phyloP scores from a whole-genome alignment of 768 basidiomycete species.

The Mycena maculata region DNA sequence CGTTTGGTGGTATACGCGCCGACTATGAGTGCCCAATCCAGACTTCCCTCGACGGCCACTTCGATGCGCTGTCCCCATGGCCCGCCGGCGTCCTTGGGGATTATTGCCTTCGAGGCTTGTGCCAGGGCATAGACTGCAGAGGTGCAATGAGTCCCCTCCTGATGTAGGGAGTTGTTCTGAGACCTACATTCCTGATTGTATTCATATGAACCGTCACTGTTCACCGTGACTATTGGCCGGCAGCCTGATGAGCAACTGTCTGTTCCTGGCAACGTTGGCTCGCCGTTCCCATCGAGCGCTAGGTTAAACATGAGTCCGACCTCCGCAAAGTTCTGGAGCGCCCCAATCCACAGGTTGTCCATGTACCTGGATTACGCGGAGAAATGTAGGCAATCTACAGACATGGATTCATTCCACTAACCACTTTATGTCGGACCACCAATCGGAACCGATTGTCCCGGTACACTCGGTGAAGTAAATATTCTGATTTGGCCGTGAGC shows the following conservation, averaged over 20 bases:
- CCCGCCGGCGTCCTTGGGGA: constrained; percentile 77
- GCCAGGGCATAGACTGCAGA: constrained; percentile 70
- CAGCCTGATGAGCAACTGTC: constrained; percentile 73
- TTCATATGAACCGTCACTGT: constrained; percentile 69
- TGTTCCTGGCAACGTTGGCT: constrained; percentile 73
- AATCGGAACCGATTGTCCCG: constrained; percentile 61
- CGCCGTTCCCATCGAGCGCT: constrained; percentile 72
- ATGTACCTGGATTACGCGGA: constrained; percentile 68
- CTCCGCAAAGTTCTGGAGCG: constrained; percentile 68
- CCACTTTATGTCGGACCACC: constrained; percentile 82
- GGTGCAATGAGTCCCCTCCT: neutral
- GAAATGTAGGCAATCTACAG: too few species aligned
- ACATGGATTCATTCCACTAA: constrained; percentile 83
- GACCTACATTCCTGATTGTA: constrained; percentile 74
- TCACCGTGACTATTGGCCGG: constrained; percentile 74
- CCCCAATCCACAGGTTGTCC: constrained; percentile 64
- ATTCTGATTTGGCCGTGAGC: neutral
- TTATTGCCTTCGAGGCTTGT: constrained; percentile 78
- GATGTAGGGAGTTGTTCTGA: too few species aligned
- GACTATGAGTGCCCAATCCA: constrained; percentile 69
- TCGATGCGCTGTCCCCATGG: constrained; percentile 80
- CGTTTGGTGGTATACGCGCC: constrained; percentile 74
- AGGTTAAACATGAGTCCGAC: constrained; percentile 82
- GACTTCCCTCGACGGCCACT: constrained; percentile 66
- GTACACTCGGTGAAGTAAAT: constrained; percentile 31